These are phyloP conservation scores for Platanthera zijinensis DNA, from an alignment of 106 monocot species.

Conservation along the genomic window DNA sequence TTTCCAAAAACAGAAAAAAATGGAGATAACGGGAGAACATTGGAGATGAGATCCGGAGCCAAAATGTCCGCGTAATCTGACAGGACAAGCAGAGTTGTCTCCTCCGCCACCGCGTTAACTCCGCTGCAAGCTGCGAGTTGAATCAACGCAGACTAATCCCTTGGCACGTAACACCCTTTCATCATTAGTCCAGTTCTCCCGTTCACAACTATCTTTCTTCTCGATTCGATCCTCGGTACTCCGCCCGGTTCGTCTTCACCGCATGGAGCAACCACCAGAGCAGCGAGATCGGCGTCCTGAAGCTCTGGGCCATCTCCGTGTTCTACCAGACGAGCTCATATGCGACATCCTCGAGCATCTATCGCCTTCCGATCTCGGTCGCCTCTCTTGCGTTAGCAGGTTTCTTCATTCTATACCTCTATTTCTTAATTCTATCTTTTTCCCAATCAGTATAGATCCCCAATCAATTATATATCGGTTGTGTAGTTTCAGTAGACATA, in stretches of 20 bases:
- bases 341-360: conserved; percentile 76
- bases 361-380: conserved; percentile 55
- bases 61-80: too few relatives aligned
- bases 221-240: neutral
- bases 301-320: conserved; percentile 53
- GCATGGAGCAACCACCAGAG: neutral
- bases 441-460: neutral
- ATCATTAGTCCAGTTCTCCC: neutral
- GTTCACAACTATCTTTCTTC: neutral
- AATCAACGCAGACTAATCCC: neutral
- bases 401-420: conserved; percentile 2
- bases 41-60: too few relatives aligned
- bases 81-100: too few relatives aligned
- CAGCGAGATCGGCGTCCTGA: conserved; percentile 56
- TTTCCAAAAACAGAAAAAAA: too few relatives aligned
- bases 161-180: too few relatives aligned
- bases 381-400: conserved; percentile 94
- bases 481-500: neutral
- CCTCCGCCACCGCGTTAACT: too few relatives aligned
- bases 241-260: neutral
- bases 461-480: neutral
- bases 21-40: too few relatives aligned
- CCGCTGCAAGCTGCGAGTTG: neutral
- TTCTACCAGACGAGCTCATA: conserved; percentile 77
- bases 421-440: neutral